These are phyloP conservation scores for Diplotaxis tenuifolia DNA, from an alignment of 345 rosid genomes.

Conservation along the genomic window DNA sequence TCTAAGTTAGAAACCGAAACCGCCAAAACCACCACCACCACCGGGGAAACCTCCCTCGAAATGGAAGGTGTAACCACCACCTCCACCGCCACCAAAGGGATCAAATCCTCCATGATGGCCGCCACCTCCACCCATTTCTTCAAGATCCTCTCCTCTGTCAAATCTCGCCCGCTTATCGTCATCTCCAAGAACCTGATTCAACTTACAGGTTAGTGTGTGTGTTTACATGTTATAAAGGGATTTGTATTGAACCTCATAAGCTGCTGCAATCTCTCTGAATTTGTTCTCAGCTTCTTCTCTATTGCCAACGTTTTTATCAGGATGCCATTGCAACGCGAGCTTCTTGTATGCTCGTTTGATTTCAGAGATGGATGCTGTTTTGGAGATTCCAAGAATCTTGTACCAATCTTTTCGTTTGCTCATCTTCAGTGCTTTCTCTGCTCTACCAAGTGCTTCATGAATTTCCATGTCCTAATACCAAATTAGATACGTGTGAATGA, in stretches of 20 bases:
- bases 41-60: constrained; percentile 95
- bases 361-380: constrained; percentile 71
- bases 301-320: constrained; percentile 87
- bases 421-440: constrained; percentile 96
- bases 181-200: constrained; percentile 76
- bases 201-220: neutral
- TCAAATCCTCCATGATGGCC: constrained; percentile 68
- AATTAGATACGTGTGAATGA: neutral
- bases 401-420: constrained; percentile 98
- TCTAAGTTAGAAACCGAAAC: constrained; percentile 57
- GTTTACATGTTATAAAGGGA: too few species aligned
- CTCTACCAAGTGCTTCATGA: constrained; percentile 75
- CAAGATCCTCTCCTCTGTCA: constrained; percentile 95
- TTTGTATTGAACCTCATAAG: constrained; percentile 68
- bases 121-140: constrained; percentile 84
- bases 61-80: constrained; percentile 78
- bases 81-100: constrained; percentile 75
- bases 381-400: constrained; percentile 82
- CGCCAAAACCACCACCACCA: constrained; percentile 73
- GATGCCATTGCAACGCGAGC: constrained; percentile 98
- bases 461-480: constrained; percentile 76
- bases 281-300: constrained; percentile 96
- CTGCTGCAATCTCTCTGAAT: constrained; percentile 92
- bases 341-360: constrained; percentile 96
- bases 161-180: constrained; percentile 85